Evolutionary conservation across 306 rosid genomes (phyloP).

Genomic region (Gillenia trifoliata): DNA sequence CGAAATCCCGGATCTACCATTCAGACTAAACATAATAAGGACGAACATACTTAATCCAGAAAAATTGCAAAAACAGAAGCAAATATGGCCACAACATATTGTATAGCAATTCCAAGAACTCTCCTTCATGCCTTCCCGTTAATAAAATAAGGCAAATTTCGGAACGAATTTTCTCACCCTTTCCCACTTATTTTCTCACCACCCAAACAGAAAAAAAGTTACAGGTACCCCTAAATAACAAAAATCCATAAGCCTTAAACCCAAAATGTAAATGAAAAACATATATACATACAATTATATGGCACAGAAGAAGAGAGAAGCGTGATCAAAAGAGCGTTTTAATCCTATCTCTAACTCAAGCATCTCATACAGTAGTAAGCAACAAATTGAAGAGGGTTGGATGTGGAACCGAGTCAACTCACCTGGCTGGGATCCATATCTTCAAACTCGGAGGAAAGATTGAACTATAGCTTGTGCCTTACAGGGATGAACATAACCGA

Average conservation of each 20-base stretch:
- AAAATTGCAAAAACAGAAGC: too few species aligned
- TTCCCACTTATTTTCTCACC: not conserved
- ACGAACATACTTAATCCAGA: too few species aligned
- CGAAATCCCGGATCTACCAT: not conserved
- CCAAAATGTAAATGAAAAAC: not conserved
- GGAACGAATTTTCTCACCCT: not conserved
- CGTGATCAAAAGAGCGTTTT: not conserved
- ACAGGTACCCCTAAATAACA: not conserved
- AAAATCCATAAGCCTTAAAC: not conserved
- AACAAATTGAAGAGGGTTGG: conserved; percentile 1
- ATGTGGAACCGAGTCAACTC: conserved; percentile 4
- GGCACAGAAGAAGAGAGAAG: not conserved
- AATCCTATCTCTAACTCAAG: not conserved
- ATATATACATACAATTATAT: not conserved
- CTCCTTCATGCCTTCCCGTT: too few species aligned
- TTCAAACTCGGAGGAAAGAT: not conserved
- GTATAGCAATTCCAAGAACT: too few species aligned
- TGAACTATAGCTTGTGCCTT: not conserved
- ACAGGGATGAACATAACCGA: not conserved
- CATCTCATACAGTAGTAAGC: not conserved
- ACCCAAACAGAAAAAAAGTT: not conserved
- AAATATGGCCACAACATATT: too few species aligned
- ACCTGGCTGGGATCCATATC: conserved; percentile 43
- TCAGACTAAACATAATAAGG: too few species aligned
- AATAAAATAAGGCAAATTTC: too few species aligned